Conservation (phyloP, 2,329 filamentous ascomycete genomes). For the Mycogone perniciosa region DNA sequence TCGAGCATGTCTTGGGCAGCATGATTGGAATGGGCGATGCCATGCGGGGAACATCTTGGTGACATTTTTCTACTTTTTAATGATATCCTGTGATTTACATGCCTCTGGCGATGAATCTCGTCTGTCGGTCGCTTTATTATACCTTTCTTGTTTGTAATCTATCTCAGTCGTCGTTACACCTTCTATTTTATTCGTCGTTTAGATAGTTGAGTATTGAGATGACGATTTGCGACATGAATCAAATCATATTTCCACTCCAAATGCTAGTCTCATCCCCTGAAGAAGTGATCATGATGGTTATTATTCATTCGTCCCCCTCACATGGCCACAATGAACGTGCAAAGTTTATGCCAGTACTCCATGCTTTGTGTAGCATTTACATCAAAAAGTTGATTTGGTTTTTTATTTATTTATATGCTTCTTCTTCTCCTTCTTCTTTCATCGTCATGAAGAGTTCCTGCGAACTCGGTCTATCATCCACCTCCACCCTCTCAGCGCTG, state of each 20-base stretch:
- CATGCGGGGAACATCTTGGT: no score
- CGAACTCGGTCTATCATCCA: conserved; percentile 11
- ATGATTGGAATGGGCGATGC: no score
- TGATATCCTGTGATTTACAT: conserved; percentile 8
- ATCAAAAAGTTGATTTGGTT: not conserved
- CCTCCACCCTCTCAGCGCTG: conserved; percentile 21
- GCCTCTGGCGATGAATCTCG: not conserved
- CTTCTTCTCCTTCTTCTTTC: not conserved
- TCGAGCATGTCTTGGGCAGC: no score
- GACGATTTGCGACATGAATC: not conserved
- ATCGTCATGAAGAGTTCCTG: not conserved
- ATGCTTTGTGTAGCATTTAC: not conserved
- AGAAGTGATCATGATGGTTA: not conserved
- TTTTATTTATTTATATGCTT: not conserved
- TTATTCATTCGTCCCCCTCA: not conserved
- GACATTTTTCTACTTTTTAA: not conserved
- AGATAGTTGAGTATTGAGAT: not conserved
- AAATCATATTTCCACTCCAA: not conserved
- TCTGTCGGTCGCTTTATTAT: not conserved
- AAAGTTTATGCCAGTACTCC: not conserved
- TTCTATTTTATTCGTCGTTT: not conserved
- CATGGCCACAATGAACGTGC: not conserved
- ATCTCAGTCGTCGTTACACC: no score
- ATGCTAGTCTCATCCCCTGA: not conserved
- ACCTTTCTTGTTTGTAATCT: no score